These are phyloP conservation scores for Ophiognomonia clavigignenti-juglandacearum DNA, from an alignment of 2,329 filamentous ascomycete genomes.

Conservation along the genomic window DNA sequence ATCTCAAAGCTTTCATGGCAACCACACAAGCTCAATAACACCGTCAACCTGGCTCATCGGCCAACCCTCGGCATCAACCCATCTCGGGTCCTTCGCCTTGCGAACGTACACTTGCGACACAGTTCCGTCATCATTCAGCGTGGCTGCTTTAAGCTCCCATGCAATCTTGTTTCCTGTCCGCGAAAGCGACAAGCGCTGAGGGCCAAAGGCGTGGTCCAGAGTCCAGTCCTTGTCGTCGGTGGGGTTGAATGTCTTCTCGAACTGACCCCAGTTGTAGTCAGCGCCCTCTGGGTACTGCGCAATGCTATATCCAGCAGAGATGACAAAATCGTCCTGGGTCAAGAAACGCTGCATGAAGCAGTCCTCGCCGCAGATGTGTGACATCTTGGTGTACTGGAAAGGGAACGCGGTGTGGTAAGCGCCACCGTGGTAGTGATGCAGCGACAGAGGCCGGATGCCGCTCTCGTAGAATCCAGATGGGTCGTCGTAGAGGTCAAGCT, in stretches of 20 bases:
- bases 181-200: slow-evolving; percentile 24
- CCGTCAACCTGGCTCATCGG: slow-evolving; percentile 51
- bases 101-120: slow-evolving; percentile 50
- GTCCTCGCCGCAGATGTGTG: slow-evolving; percentile 56
- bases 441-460: slow-evolving; percentile 53
- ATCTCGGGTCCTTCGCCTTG: slow-evolving; percentile 47
- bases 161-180: slow-evolving; percentile 28
- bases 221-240: slow-evolving; percentile 28
- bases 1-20: slow-evolving; percentile 27
- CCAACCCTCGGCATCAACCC: slow-evolving; percentile 40
- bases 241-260: slow-evolving; percentile 27
- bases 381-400: slow-evolving; percentile 51
- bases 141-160: slow-evolving; percentile 46
- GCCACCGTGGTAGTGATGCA: slow-evolving; percentile 61
- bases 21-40: slow-evolving; percentile 53
- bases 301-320: slow-evolving; percentile 57
- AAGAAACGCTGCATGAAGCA: slow-evolving; percentile 56
- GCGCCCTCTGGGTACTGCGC: slow-evolving; percentile 50
- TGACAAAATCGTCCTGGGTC: slow-evolving; percentile 46
- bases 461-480: slow-evolving; percentile 61
- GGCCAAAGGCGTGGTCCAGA: slow-evolving; percentile 26
- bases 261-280: slow-evolving; percentile 29
- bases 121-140: slow-evolving; percentile 41
- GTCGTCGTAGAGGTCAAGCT: slow-evolving; percentile 56
- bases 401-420: slow-evolving; percentile 52